Evolutionary conservation across 1,139 yeast species (phyloP).

Genomic region (Diutina mesorugosa): DNA sequence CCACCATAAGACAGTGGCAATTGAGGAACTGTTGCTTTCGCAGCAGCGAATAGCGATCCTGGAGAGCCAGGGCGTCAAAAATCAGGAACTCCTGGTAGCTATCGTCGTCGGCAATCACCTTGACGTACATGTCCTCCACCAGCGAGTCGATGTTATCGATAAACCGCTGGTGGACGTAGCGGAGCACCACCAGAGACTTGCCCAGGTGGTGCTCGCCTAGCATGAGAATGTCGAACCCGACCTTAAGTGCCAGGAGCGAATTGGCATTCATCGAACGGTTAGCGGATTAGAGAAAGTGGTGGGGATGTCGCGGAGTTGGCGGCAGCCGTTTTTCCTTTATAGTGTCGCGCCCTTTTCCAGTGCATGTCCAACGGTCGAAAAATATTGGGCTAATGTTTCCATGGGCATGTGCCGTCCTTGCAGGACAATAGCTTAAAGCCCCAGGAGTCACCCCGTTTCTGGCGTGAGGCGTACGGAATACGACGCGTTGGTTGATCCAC

Average conservation of each 20-base stretch:
- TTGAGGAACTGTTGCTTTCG: background rate
- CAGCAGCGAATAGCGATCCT: conserved; percentile 6
- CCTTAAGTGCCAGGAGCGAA: conserved; percentile 12
- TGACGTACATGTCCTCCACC: conserved; percentile 20
- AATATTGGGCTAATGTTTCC: conserved; percentile 8
- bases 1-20: background rate
- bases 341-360: background rate
- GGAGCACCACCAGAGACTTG: conserved; percentile 17
- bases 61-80: conserved; percentile 17
- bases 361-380: conserved; percentile 14
- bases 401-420: conserved; percentile 16
- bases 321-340: background rate
- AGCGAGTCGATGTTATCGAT: conserved; percentile 12
- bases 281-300: conserved; percentile 3
- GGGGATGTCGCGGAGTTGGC: background rate
- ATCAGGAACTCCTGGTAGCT: conserved; percentile 15
- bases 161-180: conserved; percentile 13
- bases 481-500: background rate
- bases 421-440: conserved; percentile 20
- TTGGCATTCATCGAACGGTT: conserved; percentile 6
- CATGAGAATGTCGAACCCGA: conserved; percentile 20
- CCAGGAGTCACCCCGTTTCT: conserved; percentile 12
- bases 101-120: conserved; percentile 9
- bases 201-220: conserved; percentile 19
- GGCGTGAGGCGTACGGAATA: background rate